Conservation (phyloP, 2,329 filamentous ascomycete genomes). For the Ophiostoma piceae region DNA sequence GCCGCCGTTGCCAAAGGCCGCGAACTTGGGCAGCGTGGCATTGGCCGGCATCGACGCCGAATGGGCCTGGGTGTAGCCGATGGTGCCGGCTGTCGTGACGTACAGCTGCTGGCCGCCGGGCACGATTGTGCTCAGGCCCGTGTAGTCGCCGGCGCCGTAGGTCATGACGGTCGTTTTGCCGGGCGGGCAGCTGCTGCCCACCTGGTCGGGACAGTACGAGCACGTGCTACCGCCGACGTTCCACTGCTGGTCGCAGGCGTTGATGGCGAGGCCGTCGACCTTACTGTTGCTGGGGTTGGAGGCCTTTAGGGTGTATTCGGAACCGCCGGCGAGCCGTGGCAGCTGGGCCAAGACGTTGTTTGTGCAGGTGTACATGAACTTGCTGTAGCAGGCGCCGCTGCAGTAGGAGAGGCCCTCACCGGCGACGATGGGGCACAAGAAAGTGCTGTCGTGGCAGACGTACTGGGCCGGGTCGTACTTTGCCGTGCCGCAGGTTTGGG, state of each 20-base stretch:
- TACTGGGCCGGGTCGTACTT: slow-evolving; percentile 29
- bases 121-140: slow-evolving; percentile 33
- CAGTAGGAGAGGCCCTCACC: slow-evolving; percentile 36
- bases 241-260: slow-evolving; percentile 30
- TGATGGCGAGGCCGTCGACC: slow-evolving; percentile 33
- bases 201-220: slow-evolving; percentile 32
- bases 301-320: slow-evolving; percentile 32
- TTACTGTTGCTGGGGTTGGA: slow-evolving; percentile 31
- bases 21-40: slow-evolving; percentile 30
- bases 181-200: slow-evolving; percentile 31
- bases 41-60: slow-evolving; percentile 33
- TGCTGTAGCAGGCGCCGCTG: slow-evolving; percentile 36
- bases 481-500: slow-evolving; percentile 24
- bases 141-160: slow-evolving; percentile 5
- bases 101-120: slow-evolving; percentile 35
- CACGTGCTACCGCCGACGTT: slow-evolving; percentile 31
- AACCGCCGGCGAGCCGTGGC: slow-evolving; percentile 25
- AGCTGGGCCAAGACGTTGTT: slow-evolving; percentile 30
- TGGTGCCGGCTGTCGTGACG: slow-evolving; percentile 30
- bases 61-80: slow-evolving; percentile 36
- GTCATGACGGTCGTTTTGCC: slow-evolving; percentile 32
- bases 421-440: slow-evolving; percentile 35
- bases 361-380: slow-evolving; percentile 35
- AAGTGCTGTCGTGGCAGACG: slow-evolving; percentile 33
- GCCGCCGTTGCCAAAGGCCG: slow-evolving; percentile 33